A percentile compares a stretch with the other conserved stretches of the same genome.
These are phyloP conservation scores for Kazachstania kunashirensis DNA, from an alignment of 805 yeast species.

Conservation along the genomic window DNA sequence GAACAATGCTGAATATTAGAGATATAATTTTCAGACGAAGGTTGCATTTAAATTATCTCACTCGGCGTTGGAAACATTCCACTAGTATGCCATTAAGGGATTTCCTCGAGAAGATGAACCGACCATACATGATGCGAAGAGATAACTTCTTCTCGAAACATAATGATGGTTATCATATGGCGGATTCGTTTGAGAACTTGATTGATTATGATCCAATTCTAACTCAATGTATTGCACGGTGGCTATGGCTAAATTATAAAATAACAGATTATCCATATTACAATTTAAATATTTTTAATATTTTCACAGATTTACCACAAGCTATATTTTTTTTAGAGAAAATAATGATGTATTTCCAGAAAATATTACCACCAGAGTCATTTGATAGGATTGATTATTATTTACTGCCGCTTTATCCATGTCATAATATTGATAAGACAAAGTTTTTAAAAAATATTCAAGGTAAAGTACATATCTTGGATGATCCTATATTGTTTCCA, in stretches of 20 bases:
- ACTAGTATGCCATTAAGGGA: constrained; percentile 9
- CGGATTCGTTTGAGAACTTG: constrained; percentile 2
- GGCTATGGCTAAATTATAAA: constrained; percentile 62
- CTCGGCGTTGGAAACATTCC: constrained; percentile 1
- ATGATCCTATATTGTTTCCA: constrained; percentile 12
- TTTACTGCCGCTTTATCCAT: constrained; percentile 23
- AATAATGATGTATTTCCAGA: constrained; percentile 16
- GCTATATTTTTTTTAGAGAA: constrained; percentile 12
- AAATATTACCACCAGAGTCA: constrained; percentile 12
- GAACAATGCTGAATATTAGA: no score
- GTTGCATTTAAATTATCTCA: no score
- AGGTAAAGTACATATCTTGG: constrained; percentile 12
- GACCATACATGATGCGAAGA: constrained; percentile 11
- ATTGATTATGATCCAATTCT: constrained; percentile 5
- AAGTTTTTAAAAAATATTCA: constrained; percentile 11
- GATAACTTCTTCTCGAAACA: constrained; percentile 10
- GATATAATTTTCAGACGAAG: no score
- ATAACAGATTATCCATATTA: constrained; percentile 57
- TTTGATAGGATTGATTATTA: constrained; percentile 20
- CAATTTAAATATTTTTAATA: constrained; percentile 38
- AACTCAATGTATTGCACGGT: constrained; percentile 48
- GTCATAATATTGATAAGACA: constrained; percentile 5
- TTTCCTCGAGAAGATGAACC: constrained; percentile 11
- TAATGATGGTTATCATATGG: not conserved
- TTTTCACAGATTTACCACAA: constrained; percentile 23